These are phyloP conservation scores for Eutrema japonicum DNA, from an alignment of 345 rosid species.

Conservation along the genomic window DNA sequence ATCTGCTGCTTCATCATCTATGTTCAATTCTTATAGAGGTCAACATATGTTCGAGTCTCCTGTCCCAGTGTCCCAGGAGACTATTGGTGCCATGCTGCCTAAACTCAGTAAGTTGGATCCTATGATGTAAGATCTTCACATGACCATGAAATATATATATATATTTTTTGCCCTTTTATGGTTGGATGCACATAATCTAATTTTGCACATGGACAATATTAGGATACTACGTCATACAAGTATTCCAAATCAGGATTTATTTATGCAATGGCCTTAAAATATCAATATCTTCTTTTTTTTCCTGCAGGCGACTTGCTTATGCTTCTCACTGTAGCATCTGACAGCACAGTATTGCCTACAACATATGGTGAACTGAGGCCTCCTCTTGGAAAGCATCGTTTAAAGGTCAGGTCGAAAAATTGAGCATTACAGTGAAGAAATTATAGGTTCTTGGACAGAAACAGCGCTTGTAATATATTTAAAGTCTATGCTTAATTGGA, in stretches of 20 bases:
- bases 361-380: slow-evolving; percentile 96
- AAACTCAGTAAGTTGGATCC: slow-evolving; percentile 71
- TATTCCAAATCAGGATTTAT: slow-evolving; percentile 25
- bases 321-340: slow-evolving; percentile 76
- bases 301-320: slow-evolving; percentile 72
- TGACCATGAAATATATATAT: not conserved
- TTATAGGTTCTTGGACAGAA: slow-evolving; percentile 10
- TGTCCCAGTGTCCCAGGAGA: slow-evolving; percentile 76
- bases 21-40: slow-evolving; percentile 75
- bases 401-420: slow-evolving; percentile 63
- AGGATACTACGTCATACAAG: slow-evolving; percentile 13
- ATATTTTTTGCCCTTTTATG: not conserved
- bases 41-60: slow-evolving; percentile 85
- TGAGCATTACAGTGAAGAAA: slow-evolving; percentile 3
- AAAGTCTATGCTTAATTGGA: slow-evolving; percentile 24
- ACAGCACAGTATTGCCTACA: slow-evolving; percentile 83
- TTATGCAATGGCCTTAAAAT: slow-evolving; percentile 21
- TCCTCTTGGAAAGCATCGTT: slow-evolving; percentile 96
- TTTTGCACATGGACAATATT: slow-evolving; percentile 12
- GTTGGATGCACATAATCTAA: slow-evolving; percentile 26
- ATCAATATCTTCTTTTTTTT: slow-evolving; percentile 28
- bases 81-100: slow-evolving; percentile 93
- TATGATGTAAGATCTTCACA: slow-evolving; percentile 28
- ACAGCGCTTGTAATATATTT: not conserved
- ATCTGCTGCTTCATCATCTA: slow-evolving; percentile 67